Conservation (phyloP, 129 eudicot genomes). For the Pseudognaphalium luteoalbum region DNA sequence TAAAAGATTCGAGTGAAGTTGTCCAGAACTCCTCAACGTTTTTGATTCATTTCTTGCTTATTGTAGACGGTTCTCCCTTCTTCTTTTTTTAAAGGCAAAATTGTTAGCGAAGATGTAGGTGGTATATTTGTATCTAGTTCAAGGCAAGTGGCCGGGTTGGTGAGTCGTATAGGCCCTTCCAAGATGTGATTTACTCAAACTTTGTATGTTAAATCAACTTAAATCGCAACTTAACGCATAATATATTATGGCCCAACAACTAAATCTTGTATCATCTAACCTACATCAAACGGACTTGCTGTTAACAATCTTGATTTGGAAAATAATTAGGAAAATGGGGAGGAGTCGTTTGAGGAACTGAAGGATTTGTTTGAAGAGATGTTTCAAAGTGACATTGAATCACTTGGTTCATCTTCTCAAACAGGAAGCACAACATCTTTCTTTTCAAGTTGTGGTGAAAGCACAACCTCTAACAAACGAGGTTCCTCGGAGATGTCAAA, state of each 20-base stretch:
- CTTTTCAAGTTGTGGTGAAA: slow-evolving; percentile 42
- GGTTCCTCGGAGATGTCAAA: slow-evolving; percentile 45
- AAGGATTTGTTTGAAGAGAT: slow-evolving; percentile 73
- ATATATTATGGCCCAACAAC: slow-evolving; percentile 24
- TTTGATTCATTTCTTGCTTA: slow-evolving; percentile 1
- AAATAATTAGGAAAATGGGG: slow-evolving; percentile 53
- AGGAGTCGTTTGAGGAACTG: slow-evolving; percentile 55
- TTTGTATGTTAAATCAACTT: slow-evolving; percentile 15
- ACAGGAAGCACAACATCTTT: slow-evolving; percentile 42
- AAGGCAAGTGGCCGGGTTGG: slow-evolving; percentile 21
- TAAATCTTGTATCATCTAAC: slow-evolving; percentile 9
- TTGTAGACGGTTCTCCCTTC: too few species aligned
- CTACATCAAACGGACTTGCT: not conserved
- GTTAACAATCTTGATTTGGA: slow-evolving; percentile 6
- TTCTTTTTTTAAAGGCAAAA: too few species aligned
- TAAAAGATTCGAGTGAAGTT: slow-evolving; percentile 16
- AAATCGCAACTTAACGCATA: not conserved
- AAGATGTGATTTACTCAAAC: slow-evolving; percentile 17
- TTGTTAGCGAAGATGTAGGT: not conserved
- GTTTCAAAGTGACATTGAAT: slow-evolving; percentile 58
- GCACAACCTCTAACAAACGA: slow-evolving; percentile 41
- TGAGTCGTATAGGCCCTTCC: slow-evolving; percentile 4
- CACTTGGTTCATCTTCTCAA: slow-evolving; percentile 42
- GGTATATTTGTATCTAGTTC: not conserved
- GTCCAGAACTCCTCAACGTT: slow-evolving; percentile 8